Conservation (phyloP, 1,139 yeast species). For the Hansenula sp. region DNA sequence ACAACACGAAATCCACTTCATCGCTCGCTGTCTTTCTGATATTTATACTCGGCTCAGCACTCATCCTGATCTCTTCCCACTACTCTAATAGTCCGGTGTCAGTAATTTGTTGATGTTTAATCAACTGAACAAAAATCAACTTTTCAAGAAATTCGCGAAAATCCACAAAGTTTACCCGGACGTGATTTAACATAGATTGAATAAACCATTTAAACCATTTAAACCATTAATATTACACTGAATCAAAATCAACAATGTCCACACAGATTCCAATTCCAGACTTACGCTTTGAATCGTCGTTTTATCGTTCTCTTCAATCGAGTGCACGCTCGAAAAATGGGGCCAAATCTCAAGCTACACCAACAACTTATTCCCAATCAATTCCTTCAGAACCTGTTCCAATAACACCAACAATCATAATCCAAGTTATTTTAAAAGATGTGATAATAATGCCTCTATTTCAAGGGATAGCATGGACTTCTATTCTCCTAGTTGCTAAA, state of each 20-base stretch:
- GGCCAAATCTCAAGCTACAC: conserved; percentile 17
- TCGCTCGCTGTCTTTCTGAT: conserved; percentile 83
- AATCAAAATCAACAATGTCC: background rate
- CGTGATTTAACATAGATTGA: too few relatives aligned
- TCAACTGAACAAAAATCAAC: background rate
- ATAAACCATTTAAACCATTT: background rate
- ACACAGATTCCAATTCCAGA: conserved; percentile 48
- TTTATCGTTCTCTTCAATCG: conserved; percentile 40
- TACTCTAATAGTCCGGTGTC: too few relatives aligned
- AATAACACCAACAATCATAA: conserved; percentile 42
- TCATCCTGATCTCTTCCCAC: too few relatives aligned
- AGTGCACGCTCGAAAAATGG: conserved; percentile 17
- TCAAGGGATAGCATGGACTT: conserved; percentile 51
- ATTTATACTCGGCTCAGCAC: conserved; percentile 69
- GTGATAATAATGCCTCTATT: conserved; percentile 65
- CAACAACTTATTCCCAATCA: conserved; percentile 10
- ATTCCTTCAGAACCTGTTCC: conserved; percentile 6
- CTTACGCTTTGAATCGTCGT: conserved; percentile 58
- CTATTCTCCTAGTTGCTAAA: conserved; percentile 32
- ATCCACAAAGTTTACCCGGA: background rate
- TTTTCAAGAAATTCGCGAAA: background rate
- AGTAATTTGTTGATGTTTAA: too few relatives aligned
- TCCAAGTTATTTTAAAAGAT: conserved; percentile 57
- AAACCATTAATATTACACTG: background rate
- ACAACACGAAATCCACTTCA: conserved; percentile 83